These are phyloP conservation scores for Quambalaria eucalypti DNA, from an alignment of 1,284 basidiomycete species.

Conservation along the genomic window DNA sequence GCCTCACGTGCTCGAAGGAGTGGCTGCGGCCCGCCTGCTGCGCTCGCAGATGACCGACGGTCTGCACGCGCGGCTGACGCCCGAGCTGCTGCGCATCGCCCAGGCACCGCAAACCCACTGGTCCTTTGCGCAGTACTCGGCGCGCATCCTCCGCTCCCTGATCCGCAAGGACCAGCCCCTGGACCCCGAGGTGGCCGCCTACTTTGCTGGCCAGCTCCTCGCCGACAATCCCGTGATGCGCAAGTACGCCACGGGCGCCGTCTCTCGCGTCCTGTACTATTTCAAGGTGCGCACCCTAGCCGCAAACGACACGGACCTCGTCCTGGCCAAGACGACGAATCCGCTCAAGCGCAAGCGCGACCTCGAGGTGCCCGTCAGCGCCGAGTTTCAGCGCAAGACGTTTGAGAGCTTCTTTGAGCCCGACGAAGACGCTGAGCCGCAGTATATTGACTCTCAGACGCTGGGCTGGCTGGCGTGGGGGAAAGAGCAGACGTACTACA, in stretches of 20 bases:
- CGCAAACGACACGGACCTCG: constrained; percentile 60
- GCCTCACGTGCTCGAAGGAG: constrained; percentile 34
- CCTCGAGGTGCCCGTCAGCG: constrained; percentile 30
- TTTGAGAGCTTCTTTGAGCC: constrained; percentile 50
- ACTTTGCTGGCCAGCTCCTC: constrained; percentile 44
- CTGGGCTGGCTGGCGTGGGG: constrained; percentile 84
- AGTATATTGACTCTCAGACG: constrained; percentile 66
- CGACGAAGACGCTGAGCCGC: constrained; percentile 40
- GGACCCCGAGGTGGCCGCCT: constrained; percentile 57
- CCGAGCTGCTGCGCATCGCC: constrained; percentile 62
- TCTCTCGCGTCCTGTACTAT: constrained; percentile 65
- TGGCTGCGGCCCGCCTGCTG: constrained; percentile 37
- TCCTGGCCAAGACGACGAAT: constrained; percentile 69
- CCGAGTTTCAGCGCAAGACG: constrained; percentile 57
- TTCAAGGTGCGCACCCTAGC: constrained; percentile 79
- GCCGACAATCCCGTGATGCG: constrained; percentile 77
- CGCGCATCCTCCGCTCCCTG: constrained; percentile 63
- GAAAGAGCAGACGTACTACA: constrained; percentile 62
- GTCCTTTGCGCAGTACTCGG: constrained; percentile 75
- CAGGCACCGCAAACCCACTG: constrained; percentile 68
- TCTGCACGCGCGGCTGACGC: constrained; percentile 51
- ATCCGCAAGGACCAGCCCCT: constrained; percentile 66
- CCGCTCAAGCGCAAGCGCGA: constrained; percentile 55
- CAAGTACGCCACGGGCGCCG: constrained; percentile 63
- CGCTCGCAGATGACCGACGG: constrained; percentile 46